phyloP scores from a whole-genome alignment of 2,329 filamentous ascomycete species.

The Dendryphion nanum region DNA sequence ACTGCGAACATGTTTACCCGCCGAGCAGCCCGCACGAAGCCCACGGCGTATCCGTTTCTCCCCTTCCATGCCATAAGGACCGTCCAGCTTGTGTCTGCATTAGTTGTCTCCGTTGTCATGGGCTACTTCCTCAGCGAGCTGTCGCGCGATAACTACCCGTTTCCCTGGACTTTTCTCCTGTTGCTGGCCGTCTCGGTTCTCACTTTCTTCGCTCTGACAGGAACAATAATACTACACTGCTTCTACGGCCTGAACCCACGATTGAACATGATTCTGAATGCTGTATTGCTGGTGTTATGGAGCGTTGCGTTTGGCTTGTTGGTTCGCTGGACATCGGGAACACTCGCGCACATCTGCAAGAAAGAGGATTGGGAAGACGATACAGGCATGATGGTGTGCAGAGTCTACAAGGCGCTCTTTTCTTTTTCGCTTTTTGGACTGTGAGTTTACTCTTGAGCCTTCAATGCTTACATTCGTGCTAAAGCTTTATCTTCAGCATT shows the following conservation, averaged over 20 bases:
- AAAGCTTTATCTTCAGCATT: slow-evolving; percentile 22
- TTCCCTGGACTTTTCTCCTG: slow-evolving; percentile 62
- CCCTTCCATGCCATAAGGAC: slow-evolving; percentile 44
- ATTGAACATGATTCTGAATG: slow-evolving; percentile 52
- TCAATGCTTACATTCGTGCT: not conserved
- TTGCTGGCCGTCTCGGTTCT: slow-evolving; percentile 53
- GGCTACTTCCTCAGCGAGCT: slow-evolving; percentile 57
- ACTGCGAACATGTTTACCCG: too few species aligned
- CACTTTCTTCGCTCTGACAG: slow-evolving; percentile 47
- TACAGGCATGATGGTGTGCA: slow-evolving; percentile 56
- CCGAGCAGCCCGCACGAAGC: slow-evolving; percentile 34
- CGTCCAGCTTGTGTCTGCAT: slow-evolving; percentile 42
- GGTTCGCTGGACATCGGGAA: slow-evolving; percentile 54
- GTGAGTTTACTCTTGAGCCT: slow-evolving; percentile 26
- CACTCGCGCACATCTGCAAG: slow-evolving; percentile 53
- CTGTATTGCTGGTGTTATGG: slow-evolving; percentile 52
- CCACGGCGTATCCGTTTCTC: slow-evolving; percentile 44
- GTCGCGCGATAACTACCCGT: slow-evolving; percentile 49
- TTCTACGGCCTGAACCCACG: slow-evolving; percentile 52
- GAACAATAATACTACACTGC: slow-evolving; percentile 53
- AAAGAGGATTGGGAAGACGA: slow-evolving; percentile 53
- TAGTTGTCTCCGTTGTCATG: slow-evolving; percentile 55
- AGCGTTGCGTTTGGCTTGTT: slow-evolving; percentile 51
- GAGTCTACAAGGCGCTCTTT: slow-evolving; percentile 61
- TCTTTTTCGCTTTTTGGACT: slow-evolving; percentile 52